Conservation (phyloP, 352 stramenopile species). For the Hyaloperonospora brassicae region DNA sequence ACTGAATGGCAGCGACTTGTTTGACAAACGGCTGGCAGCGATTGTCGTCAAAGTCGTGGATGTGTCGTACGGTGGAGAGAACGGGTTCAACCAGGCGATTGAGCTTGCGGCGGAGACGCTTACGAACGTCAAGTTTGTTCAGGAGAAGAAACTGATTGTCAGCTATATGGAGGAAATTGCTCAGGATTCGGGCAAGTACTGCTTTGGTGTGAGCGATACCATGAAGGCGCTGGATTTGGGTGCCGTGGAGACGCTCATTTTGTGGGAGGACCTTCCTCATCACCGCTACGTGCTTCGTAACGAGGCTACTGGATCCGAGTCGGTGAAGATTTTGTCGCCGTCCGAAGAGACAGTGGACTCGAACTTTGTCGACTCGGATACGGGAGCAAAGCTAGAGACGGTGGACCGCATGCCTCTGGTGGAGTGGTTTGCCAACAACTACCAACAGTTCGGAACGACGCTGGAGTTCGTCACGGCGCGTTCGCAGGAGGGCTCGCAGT, state of each 20-base stretch:
- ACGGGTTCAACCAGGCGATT: constrained; percentile 99
- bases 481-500: constrained; percentile 97
- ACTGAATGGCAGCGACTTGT: constrained; percentile 93
- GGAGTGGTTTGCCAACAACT: constrained; percentile 99
- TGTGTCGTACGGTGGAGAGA: constrained; percentile 98
- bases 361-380: constrained; percentile 94
- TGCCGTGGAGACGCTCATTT: constrained; percentile 98
- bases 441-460: constrained; percentile 97
- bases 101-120: constrained; percentile 96
- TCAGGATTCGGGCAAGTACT: constrained; percentile 98
- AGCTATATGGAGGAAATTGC: constrained; percentile 99
- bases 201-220: constrained; percentile 98
- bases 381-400: constrained; percentile 94
- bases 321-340: constrained; percentile 68
- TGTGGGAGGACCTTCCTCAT: constrained; percentile 98
- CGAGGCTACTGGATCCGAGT: constrained; percentile 85
- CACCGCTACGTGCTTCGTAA: constrained; percentile 93
- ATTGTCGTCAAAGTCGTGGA: constrained; percentile 99
- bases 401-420: constrained; percentile 95
- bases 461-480: constrained; percentile 99
- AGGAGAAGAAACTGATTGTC: constrained; percentile 99
- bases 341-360: constrained; percentile 88
- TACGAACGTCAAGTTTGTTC: constrained; percentile 98
- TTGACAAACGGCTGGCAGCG: constrained; percentile 92
- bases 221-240: constrained; percentile 97